Conservation (phyloP, 495 filamentous ascomycete genomes). For the Hyphodiscus hymeniophilus region DNA sequence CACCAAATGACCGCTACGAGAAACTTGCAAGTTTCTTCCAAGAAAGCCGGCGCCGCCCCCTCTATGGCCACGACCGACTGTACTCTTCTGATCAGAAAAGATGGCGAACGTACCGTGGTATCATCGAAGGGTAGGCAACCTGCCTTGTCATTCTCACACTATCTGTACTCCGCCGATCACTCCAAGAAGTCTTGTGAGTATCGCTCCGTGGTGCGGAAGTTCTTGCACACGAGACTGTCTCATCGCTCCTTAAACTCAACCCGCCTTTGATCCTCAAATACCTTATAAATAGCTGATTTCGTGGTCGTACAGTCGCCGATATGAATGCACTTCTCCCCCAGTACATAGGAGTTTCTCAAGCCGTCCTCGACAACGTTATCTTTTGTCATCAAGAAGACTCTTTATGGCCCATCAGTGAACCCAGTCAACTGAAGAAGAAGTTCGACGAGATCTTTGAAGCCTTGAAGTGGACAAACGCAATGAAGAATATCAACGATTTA, state of each 20-base stretch:
- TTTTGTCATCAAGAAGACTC: conserved; percentile 99
- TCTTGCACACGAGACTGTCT: no score
- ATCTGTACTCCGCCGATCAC: no score
- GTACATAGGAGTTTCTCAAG: conserved; percentile 82
- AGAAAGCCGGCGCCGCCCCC: conserved; percentile 59
- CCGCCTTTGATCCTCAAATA: no score
- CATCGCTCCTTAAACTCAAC: no score
- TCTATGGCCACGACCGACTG: conserved; percentile 74
- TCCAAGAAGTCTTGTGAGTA: no score
- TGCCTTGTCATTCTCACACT: no score
- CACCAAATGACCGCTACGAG: conserved; percentile 73
- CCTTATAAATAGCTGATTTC: no score
- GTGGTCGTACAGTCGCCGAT: conserved; percentile 56
- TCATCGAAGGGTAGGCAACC: conserved; percentile 32
- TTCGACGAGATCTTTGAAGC: conserved; percentile 99
- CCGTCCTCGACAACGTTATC: conserved; percentile 87
- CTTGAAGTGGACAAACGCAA: conserved; percentile 91
- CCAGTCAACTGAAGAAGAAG: conserved; percentile 71
- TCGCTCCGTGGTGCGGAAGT: no score
- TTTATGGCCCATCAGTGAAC: conserved; percentile 95
- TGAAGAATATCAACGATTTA: conserved; percentile 82
- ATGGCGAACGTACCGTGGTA: conserved; percentile 70
- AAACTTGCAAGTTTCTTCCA: conserved; percentile 76
- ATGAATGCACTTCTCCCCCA: conserved; percentile 77
- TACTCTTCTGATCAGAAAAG: conserved; percentile 59